phyloP scores from a whole-genome alignment of 805 yeast genomes.

The Tetrapisispora fleetii region DNA sequence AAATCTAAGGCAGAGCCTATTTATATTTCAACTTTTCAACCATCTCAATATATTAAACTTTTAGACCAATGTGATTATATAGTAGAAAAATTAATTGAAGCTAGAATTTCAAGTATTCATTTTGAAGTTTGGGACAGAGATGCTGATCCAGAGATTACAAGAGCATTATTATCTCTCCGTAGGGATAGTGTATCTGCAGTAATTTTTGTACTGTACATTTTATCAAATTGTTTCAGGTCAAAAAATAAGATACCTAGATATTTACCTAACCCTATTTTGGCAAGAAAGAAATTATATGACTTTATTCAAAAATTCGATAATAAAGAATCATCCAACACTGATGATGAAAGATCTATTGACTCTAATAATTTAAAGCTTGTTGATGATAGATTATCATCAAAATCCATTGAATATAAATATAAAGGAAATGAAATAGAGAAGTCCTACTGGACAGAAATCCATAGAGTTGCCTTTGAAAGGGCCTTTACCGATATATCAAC shows the following conservation, averaged over 20 bases:
- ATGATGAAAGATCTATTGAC: background rate
- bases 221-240: constrained; percentile 35
- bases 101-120: constrained; percentile 39
- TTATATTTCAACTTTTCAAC: constrained; percentile 29
- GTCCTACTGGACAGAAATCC: constrained; percentile 36
- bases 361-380: constrained; percentile 2
- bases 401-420: background rate
- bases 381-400: constrained; percentile 8
- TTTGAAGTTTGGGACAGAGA: constrained; percentile 40
- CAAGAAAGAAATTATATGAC: constrained; percentile 37
- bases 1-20: constrained; percentile 32
- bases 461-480: constrained; percentile 40
- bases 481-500: constrained; percentile 39
- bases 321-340: background rate
- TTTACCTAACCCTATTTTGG: constrained; percentile 35
- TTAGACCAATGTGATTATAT: constrained; percentile 32
- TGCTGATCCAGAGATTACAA: constrained; percentile 29
- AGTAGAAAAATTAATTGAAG: constrained; percentile 37
- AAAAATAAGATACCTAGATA: constrained; percentile 33
- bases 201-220: constrained; percentile 33
- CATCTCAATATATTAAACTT: constrained; percentile 26
- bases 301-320: constrained; percentile 29
- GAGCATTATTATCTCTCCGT: constrained; percentile 34
- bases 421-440: background rate
- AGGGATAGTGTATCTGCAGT: constrained; percentile 41